Percentiles rank a stretch among this genome's conserved stretches.
These are phyloP conservation scores for Escovopsis sp. DNA, from an alignment of 2,329 filamentous ascomycete species.

Conservation along the genomic window DNA sequence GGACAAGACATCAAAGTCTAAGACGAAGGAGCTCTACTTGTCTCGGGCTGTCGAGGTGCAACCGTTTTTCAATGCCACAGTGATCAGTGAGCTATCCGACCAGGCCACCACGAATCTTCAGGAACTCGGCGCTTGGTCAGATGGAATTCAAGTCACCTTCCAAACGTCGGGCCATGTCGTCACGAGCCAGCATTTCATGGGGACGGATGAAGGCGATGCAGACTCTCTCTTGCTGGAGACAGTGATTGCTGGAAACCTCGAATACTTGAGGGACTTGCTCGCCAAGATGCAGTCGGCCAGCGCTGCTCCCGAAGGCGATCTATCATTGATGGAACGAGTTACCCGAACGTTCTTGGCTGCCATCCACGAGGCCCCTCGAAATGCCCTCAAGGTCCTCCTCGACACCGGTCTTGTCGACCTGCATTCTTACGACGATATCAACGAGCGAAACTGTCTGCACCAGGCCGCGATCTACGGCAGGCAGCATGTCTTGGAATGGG, in stretches of 20 bases:
- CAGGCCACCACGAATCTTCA: conserved; percentile 93
- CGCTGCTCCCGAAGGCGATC: conserved; percentile 41
- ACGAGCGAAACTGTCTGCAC: conserved; percentile 89
- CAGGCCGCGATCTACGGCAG: conserved; percentile 94
- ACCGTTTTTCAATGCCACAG: conserved; percentile 93
- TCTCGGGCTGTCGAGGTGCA: conserved; percentile 94
- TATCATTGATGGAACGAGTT: conserved; percentile 54
- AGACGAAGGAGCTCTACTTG: conserved; percentile 93
- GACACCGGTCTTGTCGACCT: conserved; percentile 74
- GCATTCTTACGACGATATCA: conserved; percentile 93
- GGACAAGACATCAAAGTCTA: conserved; percentile 99
- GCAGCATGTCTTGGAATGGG: conserved; percentile 59
- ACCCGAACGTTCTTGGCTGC: conserved; percentile 84
- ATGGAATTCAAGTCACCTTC: conserved; percentile 85
- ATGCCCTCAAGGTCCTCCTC: conserved; percentile 61
- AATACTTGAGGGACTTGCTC: conserved; percentile 69
- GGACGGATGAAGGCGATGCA: conserved; percentile 76
- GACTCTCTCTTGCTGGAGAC: conserved; percentile 82
- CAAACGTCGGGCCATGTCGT: conserved; percentile 50
- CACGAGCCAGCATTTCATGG: conserved; percentile 49
- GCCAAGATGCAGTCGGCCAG: conserved; percentile 46
- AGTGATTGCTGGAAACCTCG: conserved; percentile 66
- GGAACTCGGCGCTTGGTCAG: conserved; percentile 91
- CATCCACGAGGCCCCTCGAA: conserved; percentile 69
- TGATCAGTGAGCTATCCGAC: conserved; percentile 92